phyloP scores from a whole-genome alignment of 345 rosid species.

The Durio zibethinus region DNA sequence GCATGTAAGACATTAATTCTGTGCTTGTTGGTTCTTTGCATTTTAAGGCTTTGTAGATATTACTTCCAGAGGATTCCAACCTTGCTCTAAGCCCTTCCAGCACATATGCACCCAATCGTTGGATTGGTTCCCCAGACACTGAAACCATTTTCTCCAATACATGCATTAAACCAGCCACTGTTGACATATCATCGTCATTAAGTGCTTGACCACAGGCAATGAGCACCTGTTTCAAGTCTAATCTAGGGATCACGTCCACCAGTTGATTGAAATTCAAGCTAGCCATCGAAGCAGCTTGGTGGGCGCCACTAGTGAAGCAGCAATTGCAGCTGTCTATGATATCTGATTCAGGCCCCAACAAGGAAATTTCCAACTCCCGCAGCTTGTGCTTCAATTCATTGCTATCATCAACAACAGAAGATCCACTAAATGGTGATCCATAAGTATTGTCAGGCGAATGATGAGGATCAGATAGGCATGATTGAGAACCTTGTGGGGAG shows the following conservation, averaged over 20 bases:
- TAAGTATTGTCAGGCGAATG: conserved; percentile 61
- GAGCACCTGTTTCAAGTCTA: conserved; percentile 59
- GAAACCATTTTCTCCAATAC: conserved; percentile 87
- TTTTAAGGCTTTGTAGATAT: conserved; percentile 75
- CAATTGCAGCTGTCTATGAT: conserved; percentile 41
- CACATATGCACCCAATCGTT: conserved; percentile 83
- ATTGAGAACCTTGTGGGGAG: conserved; percentile 83
- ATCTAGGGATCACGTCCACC: conserved; percentile 50
- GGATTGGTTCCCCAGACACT: conserved; percentile 75
- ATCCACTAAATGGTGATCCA: conserved; percentile 79
- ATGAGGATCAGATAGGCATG: conserved; percentile 66
- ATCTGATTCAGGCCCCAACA: conserved; percentile 65
- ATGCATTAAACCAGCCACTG: conserved; percentile 55
- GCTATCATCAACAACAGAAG: conserved; percentile 52
- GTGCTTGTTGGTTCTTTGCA: conserved; percentile 80
- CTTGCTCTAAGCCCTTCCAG: conserved; percentile 93
- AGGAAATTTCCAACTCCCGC: conserved; percentile 59
- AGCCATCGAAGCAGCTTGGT: conserved; percentile 32
- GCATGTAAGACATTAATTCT: conserved; percentile 94
- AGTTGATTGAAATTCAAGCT: conserved; percentile 49
- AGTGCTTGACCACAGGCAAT: conserved; percentile 65
- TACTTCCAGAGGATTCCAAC: conserved; percentile 81
- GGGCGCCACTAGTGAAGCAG: conserved; percentile 41
- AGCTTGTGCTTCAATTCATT: conserved; percentile 53
- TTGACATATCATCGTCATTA: conserved; percentile 39